Conservation (phyloP, 805 yeast species). For the Huiozyma sinensis region DNA sequence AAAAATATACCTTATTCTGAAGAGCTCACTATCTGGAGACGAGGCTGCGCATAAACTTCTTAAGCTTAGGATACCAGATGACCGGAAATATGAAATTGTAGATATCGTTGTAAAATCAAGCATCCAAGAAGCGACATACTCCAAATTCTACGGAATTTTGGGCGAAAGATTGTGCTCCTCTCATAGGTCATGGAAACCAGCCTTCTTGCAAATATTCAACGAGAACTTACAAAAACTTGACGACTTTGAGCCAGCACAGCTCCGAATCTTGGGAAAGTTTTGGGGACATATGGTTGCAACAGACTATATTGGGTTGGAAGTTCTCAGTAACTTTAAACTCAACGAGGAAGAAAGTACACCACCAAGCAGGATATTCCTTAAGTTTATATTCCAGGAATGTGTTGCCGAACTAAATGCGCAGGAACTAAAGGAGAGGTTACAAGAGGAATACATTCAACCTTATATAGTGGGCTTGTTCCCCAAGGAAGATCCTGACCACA, state of each 20-base stretch:
- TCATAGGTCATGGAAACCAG: slow-evolving; percentile 44
- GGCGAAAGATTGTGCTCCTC: slow-evolving; percentile 52
- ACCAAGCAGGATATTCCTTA: slow-evolving; percentile 67
- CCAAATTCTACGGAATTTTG: slow-evolving; percentile 73
- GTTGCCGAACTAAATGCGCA: slow-evolving; percentile 63
- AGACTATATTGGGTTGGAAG: slow-evolving; percentile 49
- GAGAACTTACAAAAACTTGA: slow-evolving; percentile 49
- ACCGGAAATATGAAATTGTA: slow-evolving; percentile 43
- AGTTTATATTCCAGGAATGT: slow-evolving; percentile 70
- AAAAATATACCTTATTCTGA: slow-evolving; percentile 66
- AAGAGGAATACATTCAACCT: slow-evolving; percentile 42
- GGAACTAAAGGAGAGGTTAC: slow-evolving; percentile 38
- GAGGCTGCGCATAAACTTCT: slow-evolving; percentile 86
- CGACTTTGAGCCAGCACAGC: slow-evolving; percentile 57
- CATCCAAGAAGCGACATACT: slow-evolving; percentile 75
- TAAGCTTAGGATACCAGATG: slow-evolving; percentile 34
- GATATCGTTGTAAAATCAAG: slow-evolving; percentile 74
- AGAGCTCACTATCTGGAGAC: slow-evolving; percentile 84
- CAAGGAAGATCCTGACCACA: slow-evolving; percentile 35
- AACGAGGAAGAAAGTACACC: slow-evolving; percentile 70
- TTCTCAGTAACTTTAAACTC: slow-evolving; percentile 33
- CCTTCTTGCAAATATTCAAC: slow-evolving; percentile 44
- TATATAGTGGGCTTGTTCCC: slow-evolving; percentile 59
- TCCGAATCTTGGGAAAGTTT: slow-evolving; percentile 70
- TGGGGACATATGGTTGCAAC: slow-evolving; percentile 78